These are phyloP conservation scores for Irpex lacteus DNA, from an alignment of 1,284 basidiomycete species.

Conservation along the genomic window DNA sequence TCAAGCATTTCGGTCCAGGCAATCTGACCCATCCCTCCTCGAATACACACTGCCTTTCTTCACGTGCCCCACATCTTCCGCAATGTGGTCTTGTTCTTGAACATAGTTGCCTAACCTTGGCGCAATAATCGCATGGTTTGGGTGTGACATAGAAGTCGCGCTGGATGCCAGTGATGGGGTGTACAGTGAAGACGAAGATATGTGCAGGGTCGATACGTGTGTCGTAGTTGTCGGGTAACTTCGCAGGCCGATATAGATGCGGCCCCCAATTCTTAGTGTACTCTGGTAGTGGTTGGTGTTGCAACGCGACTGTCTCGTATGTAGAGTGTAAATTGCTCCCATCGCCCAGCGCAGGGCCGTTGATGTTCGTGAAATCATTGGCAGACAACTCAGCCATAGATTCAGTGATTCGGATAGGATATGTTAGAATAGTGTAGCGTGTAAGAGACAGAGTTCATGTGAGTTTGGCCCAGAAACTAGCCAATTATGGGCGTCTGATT, in stretches of 20 bases:
- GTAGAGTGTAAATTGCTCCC: neutral
- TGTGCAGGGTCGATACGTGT: slow-evolving; percentile 10
- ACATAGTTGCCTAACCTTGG: slow-evolving; percentile 13
- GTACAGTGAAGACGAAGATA: slow-evolving; percentile 9
- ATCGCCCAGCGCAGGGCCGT: neutral
- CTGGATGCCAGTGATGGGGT: slow-evolving; percentile 2
- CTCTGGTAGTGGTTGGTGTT: slow-evolving; percentile 6
- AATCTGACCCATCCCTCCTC: slow-evolving; percentile 12
- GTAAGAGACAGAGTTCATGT: neutral
- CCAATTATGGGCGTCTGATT: neutral
- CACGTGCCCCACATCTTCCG: slow-evolving; percentile 6
- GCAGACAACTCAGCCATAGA: neutral
- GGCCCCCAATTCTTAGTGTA: slow-evolving; percentile 10
- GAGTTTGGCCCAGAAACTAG: too few relatives aligned
- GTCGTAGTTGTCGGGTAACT: slow-evolving; percentile 8
- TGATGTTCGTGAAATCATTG: neutral
- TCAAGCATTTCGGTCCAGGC: slow-evolving; percentile 11
- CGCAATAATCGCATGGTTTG: slow-evolving; percentile 15
- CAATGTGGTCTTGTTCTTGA: slow-evolving; percentile 13
- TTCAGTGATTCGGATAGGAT: neutral
- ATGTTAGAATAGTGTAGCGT: neutral
- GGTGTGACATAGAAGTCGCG: slow-evolving; percentile 15
- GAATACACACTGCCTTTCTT: slow-evolving; percentile 4
- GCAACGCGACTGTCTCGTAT: neutral
- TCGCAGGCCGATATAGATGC: slow-evolving; percentile 5